Base-by-base conservation (phyloP, 2,329 filamentous ascomycete genomes). In the Domatiomyces globalis region DNA sequence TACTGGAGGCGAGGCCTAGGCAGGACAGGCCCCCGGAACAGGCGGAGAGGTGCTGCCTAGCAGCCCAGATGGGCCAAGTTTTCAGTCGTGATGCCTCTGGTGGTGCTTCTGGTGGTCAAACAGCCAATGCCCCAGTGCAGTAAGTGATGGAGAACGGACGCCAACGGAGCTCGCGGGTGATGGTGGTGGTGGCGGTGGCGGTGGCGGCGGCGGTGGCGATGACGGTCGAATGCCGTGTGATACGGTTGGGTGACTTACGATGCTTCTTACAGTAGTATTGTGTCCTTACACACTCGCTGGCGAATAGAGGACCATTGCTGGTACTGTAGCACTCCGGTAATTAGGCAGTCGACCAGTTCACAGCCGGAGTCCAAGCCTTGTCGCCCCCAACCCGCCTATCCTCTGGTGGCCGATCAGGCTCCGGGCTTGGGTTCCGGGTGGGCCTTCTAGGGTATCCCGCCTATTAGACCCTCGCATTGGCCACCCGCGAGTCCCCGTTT, bases 21-120 rank as follows among this genome's bases (percentile, higher is more conserved):
- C 22, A 25, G 22, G 22, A 6, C 6, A 25, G 36, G 54, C 45
- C 42, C 52, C 54, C 29, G 56, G 47, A 9, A 49, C 33, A 39
- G 4, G 15, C 33, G 33, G 22, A 25, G 22, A 25, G 22, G 6
- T 39, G 33, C 33, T 39, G 33, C 12, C 33, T 39, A 15, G 33
- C 33, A 39, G 33, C 10, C 33, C 33, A 39, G 33, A 39, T 39
- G 33, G 33, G 33, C 33, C 2, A 15, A 15, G 9, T 39, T 15
- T 10, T 15, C 4, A 2, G 12, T 2, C 33, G 33, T 15, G 10
- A 10, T 15, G 33, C 33, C 4, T 7, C 4, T 39, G 33, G 12
- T 5, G 5, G 22, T 25, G 22, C 22, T 25, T 25, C 22, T 39
- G 15, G 10, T 5, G 15, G 33, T 15, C 33, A 39, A 39, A 39